Percentiles rank a stretch among this genome's conserved stretches.
These are phyloP conservation scores for Afroboletus lepidellus DNA, from an alignment of 1,284 basidiomycete genomes.

Conservation along the genomic window DNA sequence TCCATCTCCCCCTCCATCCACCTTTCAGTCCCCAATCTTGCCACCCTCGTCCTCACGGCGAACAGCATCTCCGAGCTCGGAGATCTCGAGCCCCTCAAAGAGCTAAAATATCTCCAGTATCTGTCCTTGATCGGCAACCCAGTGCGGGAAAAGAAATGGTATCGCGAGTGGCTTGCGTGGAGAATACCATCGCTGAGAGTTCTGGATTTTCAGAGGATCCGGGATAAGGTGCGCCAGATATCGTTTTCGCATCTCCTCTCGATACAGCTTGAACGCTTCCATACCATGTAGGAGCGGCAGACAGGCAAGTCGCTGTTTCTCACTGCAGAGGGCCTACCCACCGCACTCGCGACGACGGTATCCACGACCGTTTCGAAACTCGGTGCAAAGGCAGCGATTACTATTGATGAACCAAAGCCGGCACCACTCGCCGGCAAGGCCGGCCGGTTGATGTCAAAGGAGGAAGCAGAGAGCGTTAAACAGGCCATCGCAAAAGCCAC, in stretches of 20 bases:
- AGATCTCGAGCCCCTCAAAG: conserved; percentile 83
- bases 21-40: conserved; percentile 81
- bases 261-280: conserved; percentile 31
- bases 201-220: conserved; percentile 95
- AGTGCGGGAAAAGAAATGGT: conserved; percentile 91
- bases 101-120: conserved; percentile 77
- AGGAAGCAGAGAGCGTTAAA: conserved; percentile 88
- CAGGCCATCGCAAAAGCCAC: conserved; percentile 88
- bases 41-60: conserved; percentile 77
- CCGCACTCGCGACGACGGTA: conserved; percentile 78
- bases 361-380: conserved; percentile 70
- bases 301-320: conserved; percentile 74
- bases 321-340: conserved; percentile 73
- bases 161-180: conserved; percentile 92
- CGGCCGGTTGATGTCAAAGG: conserved; percentile 86
- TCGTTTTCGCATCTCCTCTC: conserved; percentile 16
- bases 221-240: conserved; percentile 79
- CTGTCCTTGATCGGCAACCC: conserved; percentile 89
- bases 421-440: conserved; percentile 61
- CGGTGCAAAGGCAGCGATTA: conserved; percentile 54
- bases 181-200: conserved; percentile 84
- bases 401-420: conserved; percentile 70
- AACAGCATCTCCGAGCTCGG: conserved; percentile 75
- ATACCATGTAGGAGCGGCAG: conserved; percentile 65
- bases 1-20: conserved; percentile 79